Evolutionary conservation across 352 stramenopile genomes (phyloP), one percentile per base, ranked within the genome.

Genomic region (Paralagenidium karlingii): DNA sequence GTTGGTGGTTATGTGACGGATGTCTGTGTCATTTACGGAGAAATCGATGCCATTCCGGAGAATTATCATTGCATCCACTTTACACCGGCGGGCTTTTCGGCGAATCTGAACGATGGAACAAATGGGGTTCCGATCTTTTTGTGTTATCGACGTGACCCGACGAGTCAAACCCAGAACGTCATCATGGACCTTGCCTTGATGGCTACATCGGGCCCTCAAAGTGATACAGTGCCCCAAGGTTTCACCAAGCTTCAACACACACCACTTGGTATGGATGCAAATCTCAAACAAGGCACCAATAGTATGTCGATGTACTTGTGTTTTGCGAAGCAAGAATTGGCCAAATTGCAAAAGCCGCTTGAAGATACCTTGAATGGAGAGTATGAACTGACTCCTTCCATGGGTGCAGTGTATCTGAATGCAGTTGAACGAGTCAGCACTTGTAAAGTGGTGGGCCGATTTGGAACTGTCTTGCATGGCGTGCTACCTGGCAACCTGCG

Each of bases 171-270:
- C 16, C 44, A 64, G n/a, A 84, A 81, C 39, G 66, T 60, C 24
- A 43, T 89, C 25, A 82, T 88, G 64, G 71, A 88, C 40, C 33
- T 90, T 13, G 45, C 63, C 10, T 56, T 86, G 11, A 78, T 88
- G 63, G 87, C 74, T 70, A 82, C 77, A 12, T 84, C 74, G 3
- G 71, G 73, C 0, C 45, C 55, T 0, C 58, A 81, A 43, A 56
- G 58, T 1, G 75, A 91, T 30, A 48, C 66, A 7, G 40, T 89
- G 13, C 75, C 79, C 1, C 40, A 37, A 1, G 73, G 75, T 8
- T 93, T 85, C 43, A 83, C 63, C 8, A 93, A 93, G 41, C 73
- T 93, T 25, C 65, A 81, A 40, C 75, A 93, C 31, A 93, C 79
- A 2, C 79, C 79, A 29, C 54, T 93, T 0, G 79, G 79, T 7